Base-by-base conservation (phyloP, 768 basidiomycete species). In the Boletus tomentosulus region DNA sequence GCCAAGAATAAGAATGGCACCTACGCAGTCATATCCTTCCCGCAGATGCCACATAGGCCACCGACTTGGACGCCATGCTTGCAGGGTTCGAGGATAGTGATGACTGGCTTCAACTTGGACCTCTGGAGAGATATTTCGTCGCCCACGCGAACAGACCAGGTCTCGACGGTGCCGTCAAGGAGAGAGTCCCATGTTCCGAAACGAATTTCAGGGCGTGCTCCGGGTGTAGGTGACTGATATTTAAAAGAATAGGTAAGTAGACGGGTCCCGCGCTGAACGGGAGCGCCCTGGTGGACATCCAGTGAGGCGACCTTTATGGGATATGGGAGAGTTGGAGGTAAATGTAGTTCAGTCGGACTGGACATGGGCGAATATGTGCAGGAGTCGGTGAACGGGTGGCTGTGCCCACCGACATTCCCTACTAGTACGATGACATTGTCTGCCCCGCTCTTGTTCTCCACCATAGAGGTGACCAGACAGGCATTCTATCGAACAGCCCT, bases 51-150 rank as follows among this genome's bases (percentile, higher is more conserved):
- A 67, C 96, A 99, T 46, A 99, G 77, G 1, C 96, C 96, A 39
- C 86, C 85, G 47, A 96, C 76, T 68, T 98, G 95, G 62, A 96
- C 86, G 55, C 90, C 90, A 71, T 99, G 96, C 53, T 92, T 93
- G 74, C 96, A 99, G n/a, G 93, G 91, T 70, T 98, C 95, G 44
- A 82, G 72, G 57, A 98, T 75, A 35, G 81, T 71, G 24, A 93
- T 74, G 54, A 81, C 83, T 3, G 85, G 78, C 39, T 72, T 78
- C 42, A 82, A 81, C 54, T 76, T 80, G 11, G 87, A 85, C 61
- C 73, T 78, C 50, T 79, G 76, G 37, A 73, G 68, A 15, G 85
- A 78, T 46, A 92, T 74, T 49, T 82, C 76, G 60, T 90, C 87
- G 54, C 86, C 87, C 2, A 74, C 67, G 35, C 76, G 80, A 57